A percentile compares a stretch with the other conserved stretches of the same genome.
These are phyloP conservation scores for Calonectria honghensis DNA, from an alignment of 2,329 filamentous ascomycete species.

Conservation along the genomic window DNA sequence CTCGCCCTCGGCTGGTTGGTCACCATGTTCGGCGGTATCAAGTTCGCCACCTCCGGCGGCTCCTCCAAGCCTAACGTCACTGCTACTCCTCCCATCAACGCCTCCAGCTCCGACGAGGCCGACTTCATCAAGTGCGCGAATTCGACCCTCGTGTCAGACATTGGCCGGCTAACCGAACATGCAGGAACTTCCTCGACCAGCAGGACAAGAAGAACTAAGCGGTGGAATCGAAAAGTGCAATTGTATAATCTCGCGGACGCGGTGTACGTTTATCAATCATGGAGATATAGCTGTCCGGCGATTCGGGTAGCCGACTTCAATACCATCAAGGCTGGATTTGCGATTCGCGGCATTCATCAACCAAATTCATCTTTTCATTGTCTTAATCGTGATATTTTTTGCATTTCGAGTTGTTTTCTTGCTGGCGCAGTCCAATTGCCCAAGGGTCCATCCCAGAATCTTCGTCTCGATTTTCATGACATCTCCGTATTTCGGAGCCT, in stretches of 20 bases:
- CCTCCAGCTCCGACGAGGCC: conserved; percentile 76
- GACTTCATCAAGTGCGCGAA: conserved; percentile 78
- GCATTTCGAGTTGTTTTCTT: neutral
- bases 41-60: conserved; percentile 66
- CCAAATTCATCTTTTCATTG: conserved; percentile 12
- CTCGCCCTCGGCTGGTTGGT: conserved; percentile 75
- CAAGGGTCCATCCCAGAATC: neutral
- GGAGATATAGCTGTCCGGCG: conserved; percentile 50
- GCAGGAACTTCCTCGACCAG: conserved; percentile 64
- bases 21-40: conserved; percentile 69
- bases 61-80: conserved; percentile 66
- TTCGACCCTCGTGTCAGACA: conserved; percentile 43
- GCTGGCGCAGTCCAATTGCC: neutral
- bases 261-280: conserved; percentile 60
- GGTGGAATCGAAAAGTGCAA: conserved; percentile 43
- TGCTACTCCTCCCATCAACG: conserved; percentile 76
- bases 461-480: neutral
- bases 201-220: conserved; percentile 65
- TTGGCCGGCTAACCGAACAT: conserved; percentile 51
- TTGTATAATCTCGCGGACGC: conserved; percentile 55
- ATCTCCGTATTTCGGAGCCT: conserved; percentile 7
- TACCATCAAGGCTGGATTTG: conserved; percentile 52
- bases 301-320: conserved; percentile 53
- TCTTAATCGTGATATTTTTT: conserved; percentile 37
- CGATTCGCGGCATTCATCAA: conserved; percentile 49